These are phyloP conservation scores for Sporothrix curviconia DNA, from an alignment of 2,329 filamentous ascomycete genomes.

Conservation along the genomic window DNA sequence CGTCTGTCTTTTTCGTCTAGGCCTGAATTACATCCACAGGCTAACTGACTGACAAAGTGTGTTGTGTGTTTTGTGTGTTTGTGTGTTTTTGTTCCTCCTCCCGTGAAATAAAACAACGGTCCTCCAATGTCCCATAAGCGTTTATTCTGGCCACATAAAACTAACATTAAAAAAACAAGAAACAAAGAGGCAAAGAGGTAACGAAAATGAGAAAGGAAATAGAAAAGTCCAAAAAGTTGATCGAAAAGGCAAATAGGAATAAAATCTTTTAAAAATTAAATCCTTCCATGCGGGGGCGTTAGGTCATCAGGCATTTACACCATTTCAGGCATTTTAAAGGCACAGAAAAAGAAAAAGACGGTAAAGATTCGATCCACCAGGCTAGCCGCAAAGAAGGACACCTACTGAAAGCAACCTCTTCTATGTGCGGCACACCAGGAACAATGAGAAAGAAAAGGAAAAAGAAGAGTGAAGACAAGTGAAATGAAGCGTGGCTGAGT, in stretches of 20 bases:
- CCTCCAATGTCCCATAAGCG: constrained; percentile 11
- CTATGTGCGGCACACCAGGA: neutral
- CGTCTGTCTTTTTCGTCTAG: neutral
- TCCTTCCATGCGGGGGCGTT: constrained; percentile 22
- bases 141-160: constrained; percentile 13
- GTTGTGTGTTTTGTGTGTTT: neutral
- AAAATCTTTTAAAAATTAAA: constrained; percentile 20
- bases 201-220: neutral
- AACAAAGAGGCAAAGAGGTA: neutral
- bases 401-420: neutral
- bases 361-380: neutral
- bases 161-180: neutral
- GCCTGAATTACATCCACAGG: constrained; percentile 9
- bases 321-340: constrained; percentile 20
- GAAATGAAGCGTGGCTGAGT: no score
- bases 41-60: neutral
- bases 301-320: constrained; percentile 23
- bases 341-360: neutral
- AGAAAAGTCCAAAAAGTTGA: neutral
- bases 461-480: neutral
- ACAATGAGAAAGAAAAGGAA: neutral
- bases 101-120: neutral
- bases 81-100: neutral
- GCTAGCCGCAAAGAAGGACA: no score
- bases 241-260: neutral